Evolutionary conservation across 768 basidiomycete genomes (phyloP).

Genomic region (Boletus barrowsii): DNA sequence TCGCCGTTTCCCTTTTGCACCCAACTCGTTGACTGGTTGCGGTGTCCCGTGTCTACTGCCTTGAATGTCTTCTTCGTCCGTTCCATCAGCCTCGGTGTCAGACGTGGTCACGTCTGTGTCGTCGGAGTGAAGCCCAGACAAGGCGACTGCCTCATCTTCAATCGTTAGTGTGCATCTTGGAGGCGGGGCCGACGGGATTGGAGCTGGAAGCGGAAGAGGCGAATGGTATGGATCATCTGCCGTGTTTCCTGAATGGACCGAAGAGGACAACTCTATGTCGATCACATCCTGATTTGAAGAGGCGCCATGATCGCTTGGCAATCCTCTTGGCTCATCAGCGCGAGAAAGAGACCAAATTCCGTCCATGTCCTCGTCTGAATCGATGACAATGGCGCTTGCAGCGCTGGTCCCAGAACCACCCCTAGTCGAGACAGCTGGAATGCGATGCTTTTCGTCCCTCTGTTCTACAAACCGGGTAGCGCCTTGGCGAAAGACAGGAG

Average conservation of each 20-base stretch:
- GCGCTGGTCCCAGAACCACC: constrained; percentile 9
- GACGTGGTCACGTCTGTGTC: background rate
- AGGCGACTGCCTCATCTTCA: background rate
- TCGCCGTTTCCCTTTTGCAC: constrained; percentile 10
- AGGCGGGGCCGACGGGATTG: background rate
- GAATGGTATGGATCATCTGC: background rate
- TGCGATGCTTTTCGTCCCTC: background rate
- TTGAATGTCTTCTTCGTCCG: constrained; percentile 1
- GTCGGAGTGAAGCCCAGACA: background rate
- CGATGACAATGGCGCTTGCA: constrained; percentile 21
- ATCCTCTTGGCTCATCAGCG: background rate
- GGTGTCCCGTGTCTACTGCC: background rate
- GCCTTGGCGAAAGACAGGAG: background rate
- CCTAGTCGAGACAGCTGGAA: background rate
- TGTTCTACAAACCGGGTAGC: background rate
- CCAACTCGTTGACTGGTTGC: constrained; percentile 11
- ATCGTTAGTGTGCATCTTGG: background rate
- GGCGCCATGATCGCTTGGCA: background rate
- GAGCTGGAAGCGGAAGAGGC: background rate
- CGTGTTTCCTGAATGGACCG: constrained; percentile 1
- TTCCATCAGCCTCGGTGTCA: constrained; percentile 6
- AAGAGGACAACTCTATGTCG: constrained; percentile 9
- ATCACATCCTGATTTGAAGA: background rate
- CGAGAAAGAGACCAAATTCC: background rate
- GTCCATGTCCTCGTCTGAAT: constrained; percentile 17